Evolutionary conservation across 1,139 yeast species (phyloP), one percentile per base, ranked within the genome.

Genomic region (Sugiyamaella sp.): DNA sequence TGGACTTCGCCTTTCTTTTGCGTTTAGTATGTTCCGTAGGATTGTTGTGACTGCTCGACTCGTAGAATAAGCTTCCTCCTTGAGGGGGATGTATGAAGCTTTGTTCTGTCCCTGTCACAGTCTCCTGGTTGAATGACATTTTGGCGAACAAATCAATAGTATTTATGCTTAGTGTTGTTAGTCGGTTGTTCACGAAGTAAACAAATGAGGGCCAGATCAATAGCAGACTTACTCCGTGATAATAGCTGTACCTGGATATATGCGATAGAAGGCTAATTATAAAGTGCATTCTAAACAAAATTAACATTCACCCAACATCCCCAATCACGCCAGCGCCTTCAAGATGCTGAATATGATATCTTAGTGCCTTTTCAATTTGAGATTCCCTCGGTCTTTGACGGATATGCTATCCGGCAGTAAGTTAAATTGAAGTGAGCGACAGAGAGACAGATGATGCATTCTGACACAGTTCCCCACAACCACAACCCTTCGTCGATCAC

Each of bases 1-100:
- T 39, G 21, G 51, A 47, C 19, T 47, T 47, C 6, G 51, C 40
- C 20, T 47, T 47, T 17, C 50, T 21, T 19, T 38, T 46, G 8
- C 50, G 24, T 38, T 46, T 46, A 14, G 21, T 22, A 16, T 27
- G 50, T 14, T 24, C 25, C 20, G 49, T 5, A 19, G 29, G 47
- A 16, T n/a, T 9, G 8, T 9, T 29, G 37, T 22, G 21, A 21
- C 9, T 33, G 8, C 9, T 29, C 14, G 45, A 16, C 10, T 27
- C n/a, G 25, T 41, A 41, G 25, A 6, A 24, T 24, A 25, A 25
- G 25, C 5, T 25, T 17, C 35, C 14, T 8, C 22, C 35, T 5
- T 33, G 22, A 41, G 6, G 19, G 3, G 45, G 2, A 8, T n/a
- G 33, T 12, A 41, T 41, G 14, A 19, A 6, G 16, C 29, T 16